phyloP scores from a whole-genome alignment of 495 filamentous ascomycete species.

The Achaetomiella virescens region DNA sequence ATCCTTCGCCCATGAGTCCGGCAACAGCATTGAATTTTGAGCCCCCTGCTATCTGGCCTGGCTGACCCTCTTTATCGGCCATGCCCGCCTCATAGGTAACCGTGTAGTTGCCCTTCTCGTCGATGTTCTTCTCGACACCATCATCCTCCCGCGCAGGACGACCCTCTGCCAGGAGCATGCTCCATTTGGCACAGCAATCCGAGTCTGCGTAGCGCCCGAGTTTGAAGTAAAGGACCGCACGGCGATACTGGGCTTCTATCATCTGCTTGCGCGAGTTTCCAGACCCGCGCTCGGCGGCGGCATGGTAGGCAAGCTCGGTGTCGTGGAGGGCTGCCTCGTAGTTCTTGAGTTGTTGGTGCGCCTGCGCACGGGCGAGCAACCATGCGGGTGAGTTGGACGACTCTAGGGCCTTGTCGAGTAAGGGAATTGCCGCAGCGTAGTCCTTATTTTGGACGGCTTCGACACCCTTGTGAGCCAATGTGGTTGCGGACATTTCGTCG shows the following conservation, averaged over 20 bases:
- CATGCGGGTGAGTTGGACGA: conserved; percentile 67
- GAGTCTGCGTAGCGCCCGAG: conserved; percentile 72
- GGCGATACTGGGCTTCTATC: conserved; percentile 70
- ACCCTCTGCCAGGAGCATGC: conserved; percentile 51
- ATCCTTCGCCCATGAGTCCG: not conserved
- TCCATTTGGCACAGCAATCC: conserved; percentile 60
- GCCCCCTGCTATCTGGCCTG: conserved; percentile 13
- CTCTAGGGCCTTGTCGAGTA: conserved; percentile 71
- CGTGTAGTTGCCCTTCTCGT: conserved; percentile 35
- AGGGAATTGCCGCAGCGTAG: conserved; percentile 58
- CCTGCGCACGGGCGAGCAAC: conserved; percentile 82
- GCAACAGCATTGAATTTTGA: not conserved
- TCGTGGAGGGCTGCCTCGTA: conserved; percentile 62
- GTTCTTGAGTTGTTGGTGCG: conserved; percentile 58
- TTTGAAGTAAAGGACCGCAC: conserved; percentile 66
- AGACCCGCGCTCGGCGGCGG: conserved; percentile 60
- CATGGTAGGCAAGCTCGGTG: conserved; percentile 67
- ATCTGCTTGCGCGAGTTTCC: conserved; percentile 66
- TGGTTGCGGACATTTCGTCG: conserved; percentile 25
- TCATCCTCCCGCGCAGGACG: conserved; percentile 36
- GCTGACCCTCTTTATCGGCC: conserved; percentile 23
- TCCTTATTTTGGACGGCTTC: conserved; percentile 59
- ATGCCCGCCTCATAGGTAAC: conserved; percentile 25
- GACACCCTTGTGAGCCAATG: conserved; percentile 32
- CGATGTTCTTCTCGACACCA: conserved; percentile 34